phyloP scores from a whole-genome alignment of 2,329 filamentous ascomycete genomes.

The Aspergillus texensis region DNA sequence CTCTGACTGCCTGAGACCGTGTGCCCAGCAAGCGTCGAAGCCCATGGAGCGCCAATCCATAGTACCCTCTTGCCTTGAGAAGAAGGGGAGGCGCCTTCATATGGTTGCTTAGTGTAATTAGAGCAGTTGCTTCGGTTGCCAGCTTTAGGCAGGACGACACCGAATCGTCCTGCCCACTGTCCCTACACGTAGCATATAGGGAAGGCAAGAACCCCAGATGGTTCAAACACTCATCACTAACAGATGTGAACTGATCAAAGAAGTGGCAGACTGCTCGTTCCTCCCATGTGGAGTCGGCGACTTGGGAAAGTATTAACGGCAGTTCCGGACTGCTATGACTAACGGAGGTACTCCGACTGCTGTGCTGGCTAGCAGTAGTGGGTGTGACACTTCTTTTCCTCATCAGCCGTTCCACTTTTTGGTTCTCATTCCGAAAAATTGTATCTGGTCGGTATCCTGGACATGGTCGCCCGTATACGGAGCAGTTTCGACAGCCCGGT shows the following conservation, averaged over 20 bases:
- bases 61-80: conserved; percentile 33
- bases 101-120: conserved; percentile 37
- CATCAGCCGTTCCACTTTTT: conserved; percentile 31
- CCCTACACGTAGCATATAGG: conserved; percentile 35
- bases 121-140: conserved; percentile 39
- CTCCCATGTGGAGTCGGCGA: conserved; percentile 38
- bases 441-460: conserved; percentile 40
- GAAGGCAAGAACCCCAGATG: conserved; percentile 41
- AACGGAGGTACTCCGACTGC: not conserved
- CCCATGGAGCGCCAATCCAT: conserved; percentile 35
- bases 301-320: conserved; percentile 20
- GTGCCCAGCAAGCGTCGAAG: conserved; percentile 33
- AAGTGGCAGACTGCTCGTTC: conserved; percentile 45
- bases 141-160: conserved; percentile 33
- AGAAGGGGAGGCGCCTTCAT: conserved; percentile 29
- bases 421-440: conserved; percentile 39
- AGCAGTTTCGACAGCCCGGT: conserved; percentile 40
- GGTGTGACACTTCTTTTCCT: conserved; percentile 22
- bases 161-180: conserved; percentile 19
- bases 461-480: conserved; percentile 38
- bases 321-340: conserved; percentile 3
- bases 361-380: not conserved
- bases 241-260: conserved; percentile 43
- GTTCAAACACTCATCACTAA: conserved; percentile 29
- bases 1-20: conserved; percentile 34